Evolutionary conservation across 306 rosid genomes (phyloP).

Genomic region (Carpinus viminea): DNA sequence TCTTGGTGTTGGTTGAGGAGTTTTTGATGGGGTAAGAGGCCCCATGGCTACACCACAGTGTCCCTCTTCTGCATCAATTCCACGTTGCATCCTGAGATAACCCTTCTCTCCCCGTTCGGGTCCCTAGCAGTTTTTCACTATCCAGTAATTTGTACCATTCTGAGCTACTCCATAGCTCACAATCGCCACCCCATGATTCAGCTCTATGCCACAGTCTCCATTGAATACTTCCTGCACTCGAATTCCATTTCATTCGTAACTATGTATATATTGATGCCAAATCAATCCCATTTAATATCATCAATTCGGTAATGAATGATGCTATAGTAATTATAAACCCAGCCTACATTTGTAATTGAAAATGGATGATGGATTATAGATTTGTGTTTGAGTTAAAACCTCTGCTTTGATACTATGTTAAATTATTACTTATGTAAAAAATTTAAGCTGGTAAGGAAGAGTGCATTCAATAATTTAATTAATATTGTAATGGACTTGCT

Average conservation of each 20-base stretch:
- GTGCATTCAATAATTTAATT: not conserved
- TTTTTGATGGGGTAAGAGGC: constrained; percentile 35
- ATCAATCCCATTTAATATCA: no score
- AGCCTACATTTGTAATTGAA: no score
- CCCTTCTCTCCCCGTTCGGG: constrained; percentile 35
- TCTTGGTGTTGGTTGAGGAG: constrained; percentile 12
- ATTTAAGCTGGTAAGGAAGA: not conserved
- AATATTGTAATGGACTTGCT: constrained; percentile 15
- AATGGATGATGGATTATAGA: no score
- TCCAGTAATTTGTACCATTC: constrained; percentile 37
- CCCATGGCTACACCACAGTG: constrained; percentile 50
- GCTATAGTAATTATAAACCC: no score
- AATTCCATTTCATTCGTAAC: not conserved
- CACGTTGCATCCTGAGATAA: constrained; percentile 31
- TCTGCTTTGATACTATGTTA: no score
- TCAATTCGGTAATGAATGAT: no score
- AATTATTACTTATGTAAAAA: not conserved
- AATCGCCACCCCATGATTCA: constrained; percentile 42
- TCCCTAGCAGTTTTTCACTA: constrained; percentile 40
- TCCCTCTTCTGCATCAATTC: constrained; percentile 23
- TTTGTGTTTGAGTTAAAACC: no score
- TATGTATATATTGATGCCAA: no score
- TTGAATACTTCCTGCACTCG: constrained; percentile 29
- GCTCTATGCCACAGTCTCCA: constrained; percentile 32
- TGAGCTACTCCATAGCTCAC: constrained; percentile 30